phyloP scores from a whole-genome alignment of 345 rosid genomes.

The Rubroshorea leprosula region DNA sequence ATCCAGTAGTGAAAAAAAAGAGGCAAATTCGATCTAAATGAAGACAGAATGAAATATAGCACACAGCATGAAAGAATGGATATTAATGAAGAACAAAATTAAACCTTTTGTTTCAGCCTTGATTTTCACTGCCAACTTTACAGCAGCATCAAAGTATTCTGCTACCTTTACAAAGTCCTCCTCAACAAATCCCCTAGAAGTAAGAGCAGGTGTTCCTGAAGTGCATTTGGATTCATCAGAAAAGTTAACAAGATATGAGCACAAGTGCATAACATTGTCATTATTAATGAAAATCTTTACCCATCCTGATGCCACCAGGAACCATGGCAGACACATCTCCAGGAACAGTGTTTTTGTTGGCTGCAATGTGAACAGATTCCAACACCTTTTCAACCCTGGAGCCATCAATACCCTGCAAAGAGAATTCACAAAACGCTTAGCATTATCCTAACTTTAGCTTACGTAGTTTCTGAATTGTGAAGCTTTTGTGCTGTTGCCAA shows the following conservation, averaged over 20 bases:
- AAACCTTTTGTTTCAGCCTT: conserved; percentile 84
- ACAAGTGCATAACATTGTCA: not conserved
- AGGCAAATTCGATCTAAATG: not conserved
- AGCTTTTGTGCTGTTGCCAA: not conserved
- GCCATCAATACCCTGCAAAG: conserved; percentile 80
- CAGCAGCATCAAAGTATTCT: conserved; percentile 72
- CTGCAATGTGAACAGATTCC: conserved; percentile 97
- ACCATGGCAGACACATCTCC: conserved; percentile 99
- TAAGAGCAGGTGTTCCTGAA: conserved; percentile 92
- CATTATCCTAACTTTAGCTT: not conserved
- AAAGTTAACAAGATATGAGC: not conserved
- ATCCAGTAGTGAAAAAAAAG: not conserved
- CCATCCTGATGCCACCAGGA: conserved; percentile 99
- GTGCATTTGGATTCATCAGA: conserved; percentile 15
- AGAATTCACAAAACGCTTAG: conserved; percentile 6
- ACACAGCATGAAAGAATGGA: not conserved
- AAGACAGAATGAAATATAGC: too few relatives aligned
- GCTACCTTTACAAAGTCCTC: conserved; percentile 90
- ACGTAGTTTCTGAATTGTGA: not conserved
- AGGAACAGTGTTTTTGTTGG: conserved; percentile 98
- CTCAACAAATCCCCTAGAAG: conserved; percentile 83
- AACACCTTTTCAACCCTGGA: conserved; percentile 96
- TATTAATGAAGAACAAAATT: not conserved
- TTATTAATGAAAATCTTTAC: conserved; percentile 31
- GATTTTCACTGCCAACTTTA: conserved; percentile 57